A percentile compares a stretch with the other conserved stretches of the same genome.
phyloP scores from a whole-genome alignment of 1,284 basidiomycete species.

The Marasmius sp. region DNA sequence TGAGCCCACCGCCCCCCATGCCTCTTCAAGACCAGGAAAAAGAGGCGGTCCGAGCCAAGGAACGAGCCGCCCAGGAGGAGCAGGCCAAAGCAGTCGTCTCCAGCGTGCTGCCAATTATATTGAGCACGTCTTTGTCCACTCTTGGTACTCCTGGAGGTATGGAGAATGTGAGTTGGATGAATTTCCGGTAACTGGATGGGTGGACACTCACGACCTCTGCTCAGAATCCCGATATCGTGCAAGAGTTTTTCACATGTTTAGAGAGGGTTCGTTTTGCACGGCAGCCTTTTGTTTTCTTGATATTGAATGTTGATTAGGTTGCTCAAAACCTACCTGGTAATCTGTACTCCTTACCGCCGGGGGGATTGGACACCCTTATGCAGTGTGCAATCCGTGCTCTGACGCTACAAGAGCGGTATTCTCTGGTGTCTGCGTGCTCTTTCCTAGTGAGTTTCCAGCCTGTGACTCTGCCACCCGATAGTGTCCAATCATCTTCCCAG shows the following conservation, averaged over 20 bases:
- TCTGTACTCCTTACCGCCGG: conserved; percentile 68
- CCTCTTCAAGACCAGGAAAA: conserved; percentile 35
- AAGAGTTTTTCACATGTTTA: conserved; percentile 83
- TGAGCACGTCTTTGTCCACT: conserved; percentile 58
- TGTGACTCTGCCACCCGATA: conserved; percentile 5
- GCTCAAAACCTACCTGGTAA: conserved; percentile 72
- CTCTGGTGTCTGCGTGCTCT: conserved; percentile 76
- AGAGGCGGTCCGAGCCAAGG: conserved; percentile 34
- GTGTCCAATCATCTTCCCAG: conserved; percentile 29
- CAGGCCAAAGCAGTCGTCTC: conserved; percentile 49
- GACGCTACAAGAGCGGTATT: conserved; percentile 83
- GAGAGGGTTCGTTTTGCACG: conserved; percentile 50
- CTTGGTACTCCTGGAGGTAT: conserved; percentile 47
- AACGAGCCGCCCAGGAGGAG: conserved; percentile 28
- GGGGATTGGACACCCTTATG: conserved; percentile 70
- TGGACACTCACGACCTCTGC: neutral
- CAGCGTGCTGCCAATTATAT: conserved; percentile 55
- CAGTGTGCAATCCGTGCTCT: conserved; percentile 72
- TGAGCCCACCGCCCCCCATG: conserved; percentile 69
- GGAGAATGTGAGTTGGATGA: conserved; percentile 57
- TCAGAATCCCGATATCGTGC: conserved; percentile 86
- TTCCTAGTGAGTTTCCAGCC: conserved; percentile 63
- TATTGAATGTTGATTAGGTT: conserved; percentile 41
- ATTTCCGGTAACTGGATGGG: neutral
- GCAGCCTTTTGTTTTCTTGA: neutral